Evolutionary conservation across 1,139 yeast genomes (phyloP), one percentile per base, ranked within the genome.

Genomic region (Debaryomyces nepalensis): DNA sequence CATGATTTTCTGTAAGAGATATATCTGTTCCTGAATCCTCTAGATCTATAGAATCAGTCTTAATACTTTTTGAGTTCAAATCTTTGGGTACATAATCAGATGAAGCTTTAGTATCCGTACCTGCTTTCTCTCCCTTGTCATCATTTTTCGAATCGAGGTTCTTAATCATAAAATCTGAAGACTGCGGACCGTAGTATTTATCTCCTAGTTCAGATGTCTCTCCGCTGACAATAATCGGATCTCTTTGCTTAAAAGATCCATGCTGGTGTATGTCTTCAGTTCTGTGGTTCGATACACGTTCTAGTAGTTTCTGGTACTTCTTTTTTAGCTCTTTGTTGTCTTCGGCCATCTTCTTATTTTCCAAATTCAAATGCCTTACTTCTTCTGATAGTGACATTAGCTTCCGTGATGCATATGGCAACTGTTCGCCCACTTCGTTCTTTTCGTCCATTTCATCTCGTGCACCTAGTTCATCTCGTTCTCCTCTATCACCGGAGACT

Each of bases 171-270:
- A 61, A 75, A 27, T 61, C 57, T 2, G 77, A 66, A n/a, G 77
- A 70, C 46, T 70, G 76, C 1, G 81, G 81, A 0, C 81, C 81
- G 50, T 74, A 76, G 48, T 70, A 76, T 45, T 72, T 73, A 20
- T 66, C 66, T 14, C 75, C 74, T 19, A 52, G 43, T 40, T 62
- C 65, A 26, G 58, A 56, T 3, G 63, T 54, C 43, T 63, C 63
- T 15, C 64, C 64, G 19, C 53, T 38, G 9, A 52, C 50, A 5
- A 39, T 30, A 4, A 50, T 45, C 9, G 33, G 42, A 4, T 37
- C 43, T 11, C 42, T 43, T 14, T 26, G 29, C 22, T 12, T 12
- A n/a, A 8, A 16, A 2, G 16, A 31, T 9, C 19, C 24, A 24
- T 16, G 20, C 12, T 8, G 31, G 6, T 37, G 33, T n/a, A 30